Evolutionary conservation across 208 protist genomes (phyloP).

Genomic region (Leishmania martiniquensis): DNA sequence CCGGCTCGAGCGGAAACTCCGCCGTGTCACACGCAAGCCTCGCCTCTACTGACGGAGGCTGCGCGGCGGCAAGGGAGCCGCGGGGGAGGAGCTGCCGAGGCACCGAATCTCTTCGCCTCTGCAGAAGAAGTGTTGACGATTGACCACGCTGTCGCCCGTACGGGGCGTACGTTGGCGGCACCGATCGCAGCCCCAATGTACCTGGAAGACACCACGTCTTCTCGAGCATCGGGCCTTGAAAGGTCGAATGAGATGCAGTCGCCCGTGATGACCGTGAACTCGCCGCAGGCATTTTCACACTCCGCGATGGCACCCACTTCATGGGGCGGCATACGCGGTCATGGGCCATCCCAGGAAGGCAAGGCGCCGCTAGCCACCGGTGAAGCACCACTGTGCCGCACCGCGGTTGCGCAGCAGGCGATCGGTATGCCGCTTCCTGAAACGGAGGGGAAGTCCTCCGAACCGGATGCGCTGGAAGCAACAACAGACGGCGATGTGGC

Average conservation of each 20-base stretch:
- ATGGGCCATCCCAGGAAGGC: background rate
- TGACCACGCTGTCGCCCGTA: background rate
- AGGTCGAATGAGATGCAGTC: background rate
- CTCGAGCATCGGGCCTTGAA: background rate
- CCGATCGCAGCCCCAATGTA: conserved; percentile 4
- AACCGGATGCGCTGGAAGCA: background rate
- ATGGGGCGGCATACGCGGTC: background rate
- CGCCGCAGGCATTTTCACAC: background rate
- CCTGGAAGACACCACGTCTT: conserved; percentile 28
- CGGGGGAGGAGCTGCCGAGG: background rate
- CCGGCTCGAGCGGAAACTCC: background rate
- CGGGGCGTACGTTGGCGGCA: background rate
- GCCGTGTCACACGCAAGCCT: background rate
- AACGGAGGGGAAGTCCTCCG: background rate
- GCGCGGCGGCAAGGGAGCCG: background rate
- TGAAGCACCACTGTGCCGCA: background rate
- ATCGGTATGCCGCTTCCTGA: background rate
- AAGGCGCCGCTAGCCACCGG: background rate
- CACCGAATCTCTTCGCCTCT: background rate
- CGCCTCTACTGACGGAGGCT: background rate
- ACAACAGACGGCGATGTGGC: background rate
- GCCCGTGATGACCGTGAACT: background rate
- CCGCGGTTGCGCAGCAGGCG: background rate
- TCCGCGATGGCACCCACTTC: background rate
- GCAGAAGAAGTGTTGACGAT: background rate